Percentiles rank a stretch among this genome's conserved stretches.
Conservation (phyloP, 2,329 filamentous ascomycete species). For the Oidium heveae region DNA sequence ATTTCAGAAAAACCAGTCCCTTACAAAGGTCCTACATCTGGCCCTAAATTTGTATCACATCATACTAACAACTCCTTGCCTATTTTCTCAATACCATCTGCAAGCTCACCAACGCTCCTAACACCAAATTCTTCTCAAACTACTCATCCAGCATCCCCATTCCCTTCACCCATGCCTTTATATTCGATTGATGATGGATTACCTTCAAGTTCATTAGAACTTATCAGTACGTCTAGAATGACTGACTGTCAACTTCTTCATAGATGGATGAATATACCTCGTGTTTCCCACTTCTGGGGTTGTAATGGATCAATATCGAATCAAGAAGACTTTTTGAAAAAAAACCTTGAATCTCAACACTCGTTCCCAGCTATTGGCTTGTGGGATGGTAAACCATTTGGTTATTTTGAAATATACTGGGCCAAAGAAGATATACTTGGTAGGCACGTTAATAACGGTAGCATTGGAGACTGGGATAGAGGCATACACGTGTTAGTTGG, state of each 20-base stretch:
- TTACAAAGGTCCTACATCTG: slow-evolving; percentile 30
- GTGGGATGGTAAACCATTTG: slow-evolving; percentile 89
- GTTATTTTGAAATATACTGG: slow-evolving; percentile 97
- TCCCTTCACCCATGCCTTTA: slow-evolving; percentile 14
- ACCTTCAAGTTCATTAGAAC: slow-evolving; percentile 17
- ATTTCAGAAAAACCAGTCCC: slow-evolving; percentile 35
- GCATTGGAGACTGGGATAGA: slow-evolving; percentile 54
- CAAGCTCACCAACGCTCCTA: slow-evolving; percentile 8
- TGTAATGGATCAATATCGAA: slow-evolving; percentile 27
- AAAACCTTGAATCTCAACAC: slow-evolving; percentile 39
- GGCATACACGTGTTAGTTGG: slow-evolving; percentile 76
- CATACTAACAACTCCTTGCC: slow-evolving; percentile 11
- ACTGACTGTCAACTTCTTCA: slow-evolving; percentile 47
- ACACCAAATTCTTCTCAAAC: slow-evolving; percentile 7
- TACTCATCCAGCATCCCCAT: slow-evolving; percentile 6
- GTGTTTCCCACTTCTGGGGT: slow-evolving; percentile 72
- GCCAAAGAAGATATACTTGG: slow-evolving; percentile 75
- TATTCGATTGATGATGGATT: slow-evolving; percentile 15
- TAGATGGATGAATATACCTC: slow-evolving; percentile 69
- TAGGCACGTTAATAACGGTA: slow-evolving; percentile 37
- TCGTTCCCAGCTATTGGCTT: slow-evolving; percentile 79
- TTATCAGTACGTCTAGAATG: slow-evolving; percentile 10
- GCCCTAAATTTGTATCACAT: slow-evolving; percentile 7
- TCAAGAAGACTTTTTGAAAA: slow-evolving; percentile 42
- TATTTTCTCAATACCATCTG: slow-evolving; percentile 14